Evolutionary conservation across 352 stramenopile genomes (phyloP).

Genomic region (Globisporangium mamillatum): DNA sequence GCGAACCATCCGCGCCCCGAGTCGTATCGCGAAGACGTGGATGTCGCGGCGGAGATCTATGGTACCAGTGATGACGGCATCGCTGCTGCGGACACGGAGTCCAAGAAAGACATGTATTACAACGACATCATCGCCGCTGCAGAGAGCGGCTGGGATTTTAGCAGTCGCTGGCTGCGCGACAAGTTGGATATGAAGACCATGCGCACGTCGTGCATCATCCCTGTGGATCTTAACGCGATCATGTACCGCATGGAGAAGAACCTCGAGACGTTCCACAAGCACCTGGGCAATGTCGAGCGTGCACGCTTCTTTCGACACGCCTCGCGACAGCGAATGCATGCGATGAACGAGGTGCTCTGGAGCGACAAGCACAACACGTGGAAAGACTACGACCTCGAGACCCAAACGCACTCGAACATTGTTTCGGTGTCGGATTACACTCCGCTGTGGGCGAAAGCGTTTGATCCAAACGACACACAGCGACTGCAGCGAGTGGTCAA

Average conservation of each 20-base stretch:
- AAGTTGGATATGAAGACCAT: constrained; percentile 69
- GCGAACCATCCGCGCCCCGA: constrained; percentile 78
- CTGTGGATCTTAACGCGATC: constrained; percentile 85
- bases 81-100: constrained; percentile 33
- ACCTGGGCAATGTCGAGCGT: constrained; percentile 42
- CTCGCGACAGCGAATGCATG: constrained; percentile 35
- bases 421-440: constrained; percentile 70
- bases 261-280: constrained; percentile 56
- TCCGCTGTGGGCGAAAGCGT: constrained; percentile 75
- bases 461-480: constrained; percentile 41
- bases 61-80: constrained; percentile 27
- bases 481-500: constrained; percentile 44
- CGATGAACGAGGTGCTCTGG: constrained; percentile 78
- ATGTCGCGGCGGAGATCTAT: constrained; percentile 63
- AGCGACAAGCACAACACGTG: constrained; percentile 47
- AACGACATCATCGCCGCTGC: constrained; percentile 80
- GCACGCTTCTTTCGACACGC: constrained; percentile 43
- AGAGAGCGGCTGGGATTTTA: constrained; percentile 92
- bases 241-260: constrained; percentile 80
- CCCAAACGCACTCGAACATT: constrained; percentile 34
- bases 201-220: constrained; percentile 62
- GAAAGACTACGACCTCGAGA: constrained; percentile 75
- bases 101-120: constrained; percentile 74
- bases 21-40: constrained; percentile 83
- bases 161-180: constrained; percentile 76